A percentile compares a stretch with the other conserved stretches of the same genome.
Evolutionary conservation across 495 filamentous ascomycete species (phyloP).

Genomic region (Cenococcum geophilum): DNA sequence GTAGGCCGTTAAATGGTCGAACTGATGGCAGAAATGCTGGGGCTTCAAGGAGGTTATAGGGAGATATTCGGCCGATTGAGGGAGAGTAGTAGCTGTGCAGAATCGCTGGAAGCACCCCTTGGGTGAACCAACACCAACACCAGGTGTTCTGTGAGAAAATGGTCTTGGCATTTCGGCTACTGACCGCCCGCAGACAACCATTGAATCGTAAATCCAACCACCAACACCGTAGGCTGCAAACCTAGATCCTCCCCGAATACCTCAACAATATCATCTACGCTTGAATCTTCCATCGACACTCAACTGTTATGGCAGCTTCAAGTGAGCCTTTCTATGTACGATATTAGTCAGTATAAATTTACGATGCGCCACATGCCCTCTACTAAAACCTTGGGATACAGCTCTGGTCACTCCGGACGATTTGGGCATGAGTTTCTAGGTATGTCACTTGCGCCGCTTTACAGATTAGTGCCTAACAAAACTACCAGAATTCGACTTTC

Average conservation of each 20-base stretch:
- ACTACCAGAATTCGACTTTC: constrained; percentile 85
- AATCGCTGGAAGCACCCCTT: neutral
- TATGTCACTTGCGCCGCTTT: constrained; percentile 37
- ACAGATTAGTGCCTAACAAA: neutral
- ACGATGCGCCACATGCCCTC: constrained; percentile 39
- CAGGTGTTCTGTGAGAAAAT: constrained; percentile 10
- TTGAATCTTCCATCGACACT: too few relatives aligned
- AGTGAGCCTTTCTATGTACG: constrained; percentile 89
- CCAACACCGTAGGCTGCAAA: neutral
- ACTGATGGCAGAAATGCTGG: neutral
- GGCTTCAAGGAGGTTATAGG: constrained; percentile 4
- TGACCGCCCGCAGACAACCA: neutral
- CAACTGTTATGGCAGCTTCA: constrained; percentile 44
- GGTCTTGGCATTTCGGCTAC: constrained; percentile 10
- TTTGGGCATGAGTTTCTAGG: constrained; percentile 99
- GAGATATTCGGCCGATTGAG: constrained; percentile 1
- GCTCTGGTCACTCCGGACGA: constrained; percentile 94
- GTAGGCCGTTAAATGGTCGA: neutral
- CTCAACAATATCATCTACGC: neutral
- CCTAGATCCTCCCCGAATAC: constrained; percentile 2
- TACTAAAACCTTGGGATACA: constrained; percentile 46
- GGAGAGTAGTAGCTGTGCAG: neutral
- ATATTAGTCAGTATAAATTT: constrained; percentile 71
- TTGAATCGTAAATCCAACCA: neutral
- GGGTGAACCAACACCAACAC: constrained; percentile 1